These are phyloP conservation scores for Penicillium pancosmium DNA, from an alignment of 495 filamentous ascomycete genomes.

Conservation along the genomic window DNA sequence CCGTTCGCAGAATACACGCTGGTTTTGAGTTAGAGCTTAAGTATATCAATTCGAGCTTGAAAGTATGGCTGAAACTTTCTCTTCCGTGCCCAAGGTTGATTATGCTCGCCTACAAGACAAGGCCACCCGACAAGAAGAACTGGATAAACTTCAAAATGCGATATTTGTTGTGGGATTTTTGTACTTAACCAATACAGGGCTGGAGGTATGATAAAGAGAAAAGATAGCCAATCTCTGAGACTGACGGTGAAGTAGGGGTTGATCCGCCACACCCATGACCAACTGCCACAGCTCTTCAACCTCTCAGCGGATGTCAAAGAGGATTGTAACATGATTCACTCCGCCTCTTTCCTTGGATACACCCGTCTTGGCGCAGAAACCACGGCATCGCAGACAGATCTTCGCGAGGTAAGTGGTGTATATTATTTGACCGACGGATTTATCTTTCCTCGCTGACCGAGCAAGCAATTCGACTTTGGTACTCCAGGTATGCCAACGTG, in stretches of 20 bases:
- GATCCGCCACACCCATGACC: conserved; percentile 67
- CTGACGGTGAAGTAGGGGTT: conserved; percentile 55
- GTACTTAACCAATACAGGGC: conserved; percentile 85
- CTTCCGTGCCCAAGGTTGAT: conserved; percentile 75
- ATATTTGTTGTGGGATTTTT: conserved; percentile 90
- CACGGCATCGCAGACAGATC: conserved; percentile 45
- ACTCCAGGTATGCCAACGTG: conserved; percentile 37
- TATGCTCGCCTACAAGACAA: conserved; percentile 65
- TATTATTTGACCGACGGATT: not conserved
- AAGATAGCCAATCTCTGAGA: not conserved
- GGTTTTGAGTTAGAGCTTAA: not conserved
- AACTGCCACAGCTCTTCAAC: conserved; percentile 77
- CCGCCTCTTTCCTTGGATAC: conserved; percentile 57
- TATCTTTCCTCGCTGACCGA: not conserved
- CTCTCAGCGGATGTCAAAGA: conserved; percentile 76
- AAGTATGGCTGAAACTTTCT: conserved; percentile 55
- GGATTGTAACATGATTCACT: conserved; percentile 85
- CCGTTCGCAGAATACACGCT: not conserved
- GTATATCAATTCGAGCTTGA: not conserved
- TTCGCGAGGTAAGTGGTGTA: conserved; percentile 35
- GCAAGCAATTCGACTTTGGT: conserved; percentile 49
- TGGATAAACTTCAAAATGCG: conserved; percentile 71
- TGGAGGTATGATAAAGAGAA: conserved; percentile 49
- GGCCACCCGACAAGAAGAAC: conserved; percentile 71
- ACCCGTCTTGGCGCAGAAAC: conserved; percentile 53